These are phyloP conservation scores for Rubia yunnanensis DNA, from an alignment of 257 asterid species.

Conservation along the genomic window DNA sequence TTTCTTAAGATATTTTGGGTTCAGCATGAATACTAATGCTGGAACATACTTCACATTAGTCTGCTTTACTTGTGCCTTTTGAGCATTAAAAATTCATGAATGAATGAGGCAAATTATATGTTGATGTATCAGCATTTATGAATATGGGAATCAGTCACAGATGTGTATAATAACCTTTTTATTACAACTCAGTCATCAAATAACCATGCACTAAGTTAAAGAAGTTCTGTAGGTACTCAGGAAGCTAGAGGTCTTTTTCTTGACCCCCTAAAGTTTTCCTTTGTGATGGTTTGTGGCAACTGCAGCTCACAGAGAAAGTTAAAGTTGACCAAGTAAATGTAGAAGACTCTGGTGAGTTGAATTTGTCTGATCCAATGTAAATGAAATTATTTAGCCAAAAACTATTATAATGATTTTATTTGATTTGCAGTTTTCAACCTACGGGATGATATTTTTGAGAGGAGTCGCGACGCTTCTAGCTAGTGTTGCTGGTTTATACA, in stretches of 20 bases:
- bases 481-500: slow-evolving; percentile 47
- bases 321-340: slow-evolving; percentile 25
- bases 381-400: slow-evolving; percentile 1
- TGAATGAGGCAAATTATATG: background rate
- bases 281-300: slow-evolving; percentile 59
- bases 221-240: slow-evolving; percentile 60
- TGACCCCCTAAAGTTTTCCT: slow-evolving; percentile 86
- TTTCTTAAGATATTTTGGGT: background rate
- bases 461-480: slow-evolving; percentile 59
- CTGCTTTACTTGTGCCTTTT: background rate
- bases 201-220: background rate
- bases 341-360: slow-evolving; percentile 50
- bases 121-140: background rate
- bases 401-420: slow-evolving; percentile 5
- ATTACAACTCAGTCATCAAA: background rate
- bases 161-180: background rate
- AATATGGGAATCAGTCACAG: background rate
- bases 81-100: background rate
- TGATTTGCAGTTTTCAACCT: slow-evolving; percentile 58
- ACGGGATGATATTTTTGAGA: slow-evolving; percentile 60
- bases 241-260: slow-evolving; percentile 88
- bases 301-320: slow-evolving; percentile 61
- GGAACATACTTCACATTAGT: background rate
- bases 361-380: background rate
- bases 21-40: background rate